Evolutionary conservation across 2,329 filamentous ascomycete species (phyloP).

Genomic region (Achaetomium macrosporum): DNA sequence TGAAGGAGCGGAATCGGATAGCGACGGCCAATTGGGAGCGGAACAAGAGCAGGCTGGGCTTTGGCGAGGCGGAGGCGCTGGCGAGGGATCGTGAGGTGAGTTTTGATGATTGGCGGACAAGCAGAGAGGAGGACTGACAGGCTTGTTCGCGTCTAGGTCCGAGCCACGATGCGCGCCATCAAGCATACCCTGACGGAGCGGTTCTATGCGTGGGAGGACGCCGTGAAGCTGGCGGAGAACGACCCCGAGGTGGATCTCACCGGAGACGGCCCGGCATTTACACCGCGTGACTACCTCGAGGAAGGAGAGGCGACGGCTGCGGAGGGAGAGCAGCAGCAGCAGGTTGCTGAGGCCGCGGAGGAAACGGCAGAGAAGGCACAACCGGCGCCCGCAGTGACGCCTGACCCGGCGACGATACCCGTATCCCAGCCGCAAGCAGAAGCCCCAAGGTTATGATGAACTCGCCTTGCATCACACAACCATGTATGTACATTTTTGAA

Average conservation of each 20-base stretch:
- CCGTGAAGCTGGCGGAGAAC: slow-evolving; percentile 55
- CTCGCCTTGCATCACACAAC: neutral
- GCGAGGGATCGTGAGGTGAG: slow-evolving; percentile 62
- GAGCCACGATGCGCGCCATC: slow-evolving; percentile 72
- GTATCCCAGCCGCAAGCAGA: slow-evolving; percentile 13
- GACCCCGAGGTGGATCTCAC: slow-evolving; percentile 63
- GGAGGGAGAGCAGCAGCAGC: slow-evolving; percentile 28
- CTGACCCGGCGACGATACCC: slow-evolving; percentile 19
- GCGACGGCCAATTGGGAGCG: slow-evolving; percentile 71
- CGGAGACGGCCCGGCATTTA: slow-evolving; percentile 44
- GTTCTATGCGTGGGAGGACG: slow-evolving; percentile 82
- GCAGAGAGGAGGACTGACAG: slow-evolving; percentile 5
- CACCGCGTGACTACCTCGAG: slow-evolving; percentile 36
- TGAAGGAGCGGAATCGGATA: slow-evolving; percentile 84
- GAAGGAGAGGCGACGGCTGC: slow-evolving; percentile 32
- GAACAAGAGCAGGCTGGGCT: slow-evolving; percentile 60
- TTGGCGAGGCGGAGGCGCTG: slow-evolving; percentile 63
- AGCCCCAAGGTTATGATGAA: slow-evolving; percentile 19
- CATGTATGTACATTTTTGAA: neutral
- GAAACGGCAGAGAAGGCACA: slow-evolving; percentile 10
- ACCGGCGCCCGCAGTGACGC: neutral
- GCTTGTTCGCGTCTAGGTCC: slow-evolving; percentile 48
- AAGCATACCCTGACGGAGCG: slow-evolving; percentile 82
- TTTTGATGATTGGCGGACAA: neutral
- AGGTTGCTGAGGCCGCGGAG: slow-evolving; percentile 14